phyloP scores from a whole-genome alignment of 1,139 yeast genomes.

The Maudiozyma humilis region DNA sequence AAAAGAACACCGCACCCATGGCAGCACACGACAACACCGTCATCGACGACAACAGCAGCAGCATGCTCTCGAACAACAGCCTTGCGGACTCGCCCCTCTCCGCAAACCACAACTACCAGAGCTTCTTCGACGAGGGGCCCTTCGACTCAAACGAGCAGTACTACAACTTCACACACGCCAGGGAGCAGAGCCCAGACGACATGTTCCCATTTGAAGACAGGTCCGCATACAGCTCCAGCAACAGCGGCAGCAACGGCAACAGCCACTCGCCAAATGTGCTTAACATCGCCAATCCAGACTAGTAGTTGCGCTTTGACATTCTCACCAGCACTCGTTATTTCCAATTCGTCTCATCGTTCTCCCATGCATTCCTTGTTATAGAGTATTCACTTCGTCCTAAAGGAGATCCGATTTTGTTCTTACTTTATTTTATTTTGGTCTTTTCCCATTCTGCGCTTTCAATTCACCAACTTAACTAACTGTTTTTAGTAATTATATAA shows the following conservation, averaged over 20 bases:
- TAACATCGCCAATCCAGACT: conserved; percentile 6
- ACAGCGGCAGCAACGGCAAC: background rate
- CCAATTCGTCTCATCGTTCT: no score
- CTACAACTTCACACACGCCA: conserved; percentile 1
- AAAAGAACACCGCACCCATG: background rate
- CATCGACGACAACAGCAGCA: conserved; percentile 1
- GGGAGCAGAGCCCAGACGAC: background rate
- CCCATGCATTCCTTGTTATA: no score
- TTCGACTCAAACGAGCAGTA: conserved; percentile 3
- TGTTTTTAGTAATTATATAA: no score
- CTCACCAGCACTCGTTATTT: no score
- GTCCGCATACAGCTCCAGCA: background rate
- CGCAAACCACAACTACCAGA: conserved; percentile 1
- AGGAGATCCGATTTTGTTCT: background rate
- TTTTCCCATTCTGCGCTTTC: no score
- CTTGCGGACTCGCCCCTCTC: conserved; percentile 2
- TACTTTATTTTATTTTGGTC: no score
- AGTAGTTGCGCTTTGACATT: no score
- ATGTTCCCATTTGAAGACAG: background rate
- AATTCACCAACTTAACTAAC: background rate
- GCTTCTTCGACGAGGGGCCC: conserved; percentile 5
- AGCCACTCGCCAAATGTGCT: conserved; percentile 3
- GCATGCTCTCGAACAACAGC: conserved; percentile 1
- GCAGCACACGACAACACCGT: background rate
- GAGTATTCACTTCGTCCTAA: no score